Percentiles rank a stretch among this genome's conserved stretches.
phyloP scores from a whole-genome alignment of 306 rosid genomes.

The Fragaria vesca region DNA sequence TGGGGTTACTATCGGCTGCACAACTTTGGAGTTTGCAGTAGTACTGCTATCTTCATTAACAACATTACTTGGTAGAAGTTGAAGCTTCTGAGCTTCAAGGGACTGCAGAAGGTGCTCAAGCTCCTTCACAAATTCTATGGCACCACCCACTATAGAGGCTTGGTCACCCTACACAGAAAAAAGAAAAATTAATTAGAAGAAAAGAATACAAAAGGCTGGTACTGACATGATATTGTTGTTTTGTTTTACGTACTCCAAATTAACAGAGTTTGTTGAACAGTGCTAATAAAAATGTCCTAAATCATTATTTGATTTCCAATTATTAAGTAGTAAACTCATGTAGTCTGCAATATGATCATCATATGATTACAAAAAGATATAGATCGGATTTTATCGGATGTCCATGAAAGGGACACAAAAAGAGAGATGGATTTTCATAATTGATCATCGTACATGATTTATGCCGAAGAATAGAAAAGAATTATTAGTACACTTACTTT shows the following conservation, averaged over 20 bases:
- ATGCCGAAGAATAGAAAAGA: neutral
- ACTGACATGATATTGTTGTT: neutral
- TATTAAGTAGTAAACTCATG: neutral
- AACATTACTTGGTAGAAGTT: constrained; percentile 28
- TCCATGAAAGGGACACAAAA: too few relatives aligned
- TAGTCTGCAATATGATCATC: neutral
- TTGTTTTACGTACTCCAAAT: neutral
- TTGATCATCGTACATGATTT: neutral
- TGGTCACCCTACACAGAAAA: constrained; percentile 69
- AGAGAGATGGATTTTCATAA: neutral
- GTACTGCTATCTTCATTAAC: constrained; percentile 11
- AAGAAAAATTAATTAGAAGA: neutral
- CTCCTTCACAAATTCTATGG: constrained; percentile 85
- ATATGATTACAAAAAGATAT: neutral
- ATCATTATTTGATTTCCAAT: neutral
- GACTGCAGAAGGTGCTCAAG: constrained; percentile 71
- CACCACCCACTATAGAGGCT: constrained; percentile 95
- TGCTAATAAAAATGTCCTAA: neutral
- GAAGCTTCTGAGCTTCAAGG: constrained; percentile 74
- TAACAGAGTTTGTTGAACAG: neutral
- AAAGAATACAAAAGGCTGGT: too few relatives aligned
- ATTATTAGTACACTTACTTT: neutral
- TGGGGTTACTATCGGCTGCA: constrained; percentile 31
- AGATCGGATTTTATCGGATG: too few relatives aligned
- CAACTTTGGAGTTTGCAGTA: constrained; percentile 25